A percentile compares a stretch with the other conserved stretches of the same genome.
phyloP scores from a whole-genome alignment of 345 rosid genomes.

The Orychophragmus violaceus region DNA sequence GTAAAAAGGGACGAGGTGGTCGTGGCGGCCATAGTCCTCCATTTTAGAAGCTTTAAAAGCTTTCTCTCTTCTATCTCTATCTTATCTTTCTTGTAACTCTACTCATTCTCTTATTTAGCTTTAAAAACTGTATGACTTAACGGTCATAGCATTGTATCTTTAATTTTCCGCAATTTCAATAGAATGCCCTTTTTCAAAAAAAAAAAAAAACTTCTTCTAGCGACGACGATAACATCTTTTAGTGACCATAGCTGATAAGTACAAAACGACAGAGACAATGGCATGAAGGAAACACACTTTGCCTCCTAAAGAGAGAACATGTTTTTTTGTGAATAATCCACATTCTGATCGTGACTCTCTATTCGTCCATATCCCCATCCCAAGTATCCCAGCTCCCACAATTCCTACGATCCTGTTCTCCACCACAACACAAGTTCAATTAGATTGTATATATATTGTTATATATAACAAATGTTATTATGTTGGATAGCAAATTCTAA shows the following conservation, averaged over 20 bases:
- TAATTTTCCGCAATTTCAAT: too few relatives aligned
- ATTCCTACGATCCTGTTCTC: neutral
- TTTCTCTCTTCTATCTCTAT: too few relatives aligned
- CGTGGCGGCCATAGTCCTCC: too few relatives aligned
- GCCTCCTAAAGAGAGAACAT: neutral
- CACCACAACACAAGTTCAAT: neutral
- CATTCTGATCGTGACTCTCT: conserved; percentile 9
- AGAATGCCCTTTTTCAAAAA: too few relatives aligned
- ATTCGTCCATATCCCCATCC: conserved; percentile 10
- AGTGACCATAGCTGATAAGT: neutral
- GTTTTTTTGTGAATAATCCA: conserved; percentile 9
- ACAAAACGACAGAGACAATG: neutral
- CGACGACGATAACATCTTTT: too few relatives aligned
- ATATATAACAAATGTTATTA: neutral
- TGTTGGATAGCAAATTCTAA: neutral
- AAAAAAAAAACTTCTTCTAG: neutral
- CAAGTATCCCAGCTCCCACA: neutral
- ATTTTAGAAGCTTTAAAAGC: too few relatives aligned
- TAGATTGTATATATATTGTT: neutral
- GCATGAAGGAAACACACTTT: conserved; percentile 13
- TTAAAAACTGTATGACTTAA: too few relatives aligned
- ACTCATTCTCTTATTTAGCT: too few relatives aligned
- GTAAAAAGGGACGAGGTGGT: too few relatives aligned
- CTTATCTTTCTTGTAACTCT: too few relatives aligned
- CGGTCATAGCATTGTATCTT: too few relatives aligned